Conservation (phyloP, 768 basidiomycete genomes). For the Boletus reticulatus region DNA sequence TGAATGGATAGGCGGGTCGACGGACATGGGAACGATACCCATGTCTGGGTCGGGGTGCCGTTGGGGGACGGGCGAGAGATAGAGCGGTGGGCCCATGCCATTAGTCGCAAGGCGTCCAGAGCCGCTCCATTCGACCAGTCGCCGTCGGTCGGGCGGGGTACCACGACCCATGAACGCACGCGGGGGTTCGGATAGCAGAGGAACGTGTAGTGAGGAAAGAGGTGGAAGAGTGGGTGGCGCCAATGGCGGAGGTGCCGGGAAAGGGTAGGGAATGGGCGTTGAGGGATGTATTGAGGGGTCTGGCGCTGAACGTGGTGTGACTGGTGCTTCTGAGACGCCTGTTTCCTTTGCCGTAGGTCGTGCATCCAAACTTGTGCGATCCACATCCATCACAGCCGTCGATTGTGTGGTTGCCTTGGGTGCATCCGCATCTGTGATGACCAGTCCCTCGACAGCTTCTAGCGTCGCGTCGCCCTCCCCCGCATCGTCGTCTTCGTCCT, state of each 20-base stretch:
- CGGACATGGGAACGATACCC: slow-evolving; percentile 21
- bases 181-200: slow-evolving; percentile 30
- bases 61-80: slow-evolving; percentile 25
- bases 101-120: slow-evolving; percentile 15
- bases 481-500: slow-evolving; percentile 30
- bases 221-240: slow-evolving; percentile 16
- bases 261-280: slow-evolving; percentile 1
- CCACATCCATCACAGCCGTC: slow-evolving; percentile 3
- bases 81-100: slow-evolving; percentile 26
- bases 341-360: background rate
- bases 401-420: background rate
- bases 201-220: slow-evolving; percentile 32
- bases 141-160: slow-evolving; percentile 30
- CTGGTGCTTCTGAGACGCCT: background rate
- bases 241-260: slow-evolving; percentile 3
- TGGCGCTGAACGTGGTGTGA: background rate
- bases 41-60: slow-evolving; percentile 10
- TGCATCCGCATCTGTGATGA: slow-evolving; percentile 1
- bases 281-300: slow-evolving; percentile 2
- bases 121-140: slow-evolving; percentile 30
- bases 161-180: slow-evolving; percentile 36
- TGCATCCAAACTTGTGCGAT: background rate
- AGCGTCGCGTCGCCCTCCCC: slow-evolving; percentile 12
- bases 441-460: slow-evolving; percentile 14
- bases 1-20: slow-evolving; percentile 13